Conservation (phyloP, 2,329 filamentous ascomycete species). For the Cladosporium velox region DNA sequence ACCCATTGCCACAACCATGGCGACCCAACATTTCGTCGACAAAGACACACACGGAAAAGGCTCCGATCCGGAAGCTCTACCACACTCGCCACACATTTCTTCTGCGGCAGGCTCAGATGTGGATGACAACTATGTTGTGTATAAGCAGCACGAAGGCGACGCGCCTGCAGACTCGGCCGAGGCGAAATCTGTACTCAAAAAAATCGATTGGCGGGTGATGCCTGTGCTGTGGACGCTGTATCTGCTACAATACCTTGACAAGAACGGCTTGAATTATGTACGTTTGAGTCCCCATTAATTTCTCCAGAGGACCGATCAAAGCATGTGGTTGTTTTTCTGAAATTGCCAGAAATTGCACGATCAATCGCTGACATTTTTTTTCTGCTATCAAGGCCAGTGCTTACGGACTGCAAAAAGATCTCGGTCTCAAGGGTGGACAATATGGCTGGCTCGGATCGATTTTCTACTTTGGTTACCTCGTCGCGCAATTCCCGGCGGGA, state of each 20-base stretch:
- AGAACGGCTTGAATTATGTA: conserved; percentile 45
- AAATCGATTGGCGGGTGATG: conserved; percentile 40
- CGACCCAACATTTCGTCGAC: background rate
- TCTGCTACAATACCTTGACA: conserved; percentile 46
- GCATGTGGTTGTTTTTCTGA: background rate
- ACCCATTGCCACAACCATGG: background rate
- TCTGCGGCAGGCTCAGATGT: conserved; percentile 27
- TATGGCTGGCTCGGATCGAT: conserved; percentile 56
- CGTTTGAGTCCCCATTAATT: background rate
- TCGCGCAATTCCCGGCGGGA: conserved; percentile 49
- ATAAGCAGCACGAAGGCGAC: conserved; percentile 31
- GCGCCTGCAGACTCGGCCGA: conserved; percentile 26
- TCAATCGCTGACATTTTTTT: background rate
- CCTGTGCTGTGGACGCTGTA: conserved; percentile 40
- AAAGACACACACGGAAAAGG: background rate
- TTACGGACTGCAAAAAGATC: conserved; percentile 52
- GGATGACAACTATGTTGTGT: conserved; percentile 34
- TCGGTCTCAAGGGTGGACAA: conserved; percentile 46
- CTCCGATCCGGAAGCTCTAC: conserved; percentile 18
- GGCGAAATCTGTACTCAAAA: conserved; percentile 37
- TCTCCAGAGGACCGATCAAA: background rate
- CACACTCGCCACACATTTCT: conserved; percentile 24
- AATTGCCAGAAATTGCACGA: background rate
- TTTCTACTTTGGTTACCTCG: conserved; percentile 54
- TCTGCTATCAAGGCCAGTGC: conserved; percentile 39